Evolutionary conservation across 164 flowering plant genomes (phyloP).

Genomic region (Aristolochia fimbriata): DNA sequence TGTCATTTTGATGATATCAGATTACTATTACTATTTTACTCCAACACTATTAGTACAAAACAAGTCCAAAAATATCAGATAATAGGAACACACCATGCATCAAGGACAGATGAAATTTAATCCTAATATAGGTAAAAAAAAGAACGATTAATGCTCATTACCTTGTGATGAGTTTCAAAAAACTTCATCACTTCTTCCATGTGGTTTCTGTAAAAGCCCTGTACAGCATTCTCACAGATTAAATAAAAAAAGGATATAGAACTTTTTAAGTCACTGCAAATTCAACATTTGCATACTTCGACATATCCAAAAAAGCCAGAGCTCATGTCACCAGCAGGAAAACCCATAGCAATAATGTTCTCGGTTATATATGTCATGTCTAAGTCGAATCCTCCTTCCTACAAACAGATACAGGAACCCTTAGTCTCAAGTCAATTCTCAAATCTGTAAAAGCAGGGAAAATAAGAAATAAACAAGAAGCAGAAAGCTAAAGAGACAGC

Average conservation of each 20-base stretch:
- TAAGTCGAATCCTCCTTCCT: slow-evolving; percentile 99
- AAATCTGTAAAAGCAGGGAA: too few species aligned
- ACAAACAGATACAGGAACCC: slow-evolving; percentile 10
- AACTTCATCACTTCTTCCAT: slow-evolving; percentile 99
- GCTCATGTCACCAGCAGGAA: slow-evolving; percentile 99
- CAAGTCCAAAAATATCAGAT: too few species aligned
- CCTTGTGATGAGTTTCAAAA: slow-evolving; percentile 97
- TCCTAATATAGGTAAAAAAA: too few species aligned
- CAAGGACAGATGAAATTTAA: too few species aligned
- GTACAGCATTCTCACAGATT: slow-evolving; percentile 19
- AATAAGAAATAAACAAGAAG: too few species aligned
- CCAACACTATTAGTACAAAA: too few species aligned
- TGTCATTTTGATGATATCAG: too few species aligned
- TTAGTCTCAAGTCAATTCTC: slow-evolving; percentile 1
- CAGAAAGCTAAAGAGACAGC: too few species aligned
- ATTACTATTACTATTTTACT: too few species aligned
- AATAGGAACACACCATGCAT: too few species aligned
- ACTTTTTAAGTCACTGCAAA: background rate
- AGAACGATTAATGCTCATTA: slow-evolving; percentile 11
- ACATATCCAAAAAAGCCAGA: slow-evolving; percentile 97
- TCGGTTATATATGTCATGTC: slow-evolving; percentile 98
- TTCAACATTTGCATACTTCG: slow-evolving; percentile 39
- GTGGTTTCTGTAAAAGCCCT: slow-evolving; percentile 96
- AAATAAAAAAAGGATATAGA: slow-evolving; percentile 1
- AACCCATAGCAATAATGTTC: slow-evolving; percentile 98